Evolutionary conservation across 495 filamentous ascomycete species (phyloP).

Genomic region (Thermothielavioides terrestris): DNA sequence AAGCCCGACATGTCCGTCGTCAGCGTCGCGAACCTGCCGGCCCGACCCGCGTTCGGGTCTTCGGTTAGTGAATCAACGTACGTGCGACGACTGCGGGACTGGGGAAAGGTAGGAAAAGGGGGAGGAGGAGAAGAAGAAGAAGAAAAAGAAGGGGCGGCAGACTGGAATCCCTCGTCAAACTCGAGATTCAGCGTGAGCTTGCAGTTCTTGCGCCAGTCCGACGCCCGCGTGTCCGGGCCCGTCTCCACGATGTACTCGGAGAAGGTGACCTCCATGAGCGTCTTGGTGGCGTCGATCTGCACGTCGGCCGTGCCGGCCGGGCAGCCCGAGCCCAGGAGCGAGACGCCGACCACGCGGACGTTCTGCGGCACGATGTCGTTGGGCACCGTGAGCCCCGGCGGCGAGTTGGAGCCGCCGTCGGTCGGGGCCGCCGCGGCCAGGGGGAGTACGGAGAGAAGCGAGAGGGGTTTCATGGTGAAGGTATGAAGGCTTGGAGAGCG

Average conservation of each 20-base stretch:
- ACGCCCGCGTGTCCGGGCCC: slow-evolving; percentile 11
- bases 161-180: slow-evolving; percentile 16
- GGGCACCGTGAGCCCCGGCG: background rate
- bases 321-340: slow-evolving; percentile 21
- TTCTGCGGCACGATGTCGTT: background rate
- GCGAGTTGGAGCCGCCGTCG: background rate
- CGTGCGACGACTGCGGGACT: no score
- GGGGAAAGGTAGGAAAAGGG: no score
- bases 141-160: background rate
- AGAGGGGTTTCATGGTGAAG: slow-evolving; percentile 1
- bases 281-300: slow-evolving; percentile 16
- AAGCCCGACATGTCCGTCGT: slow-evolving; percentile 17
- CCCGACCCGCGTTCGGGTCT: background rate
- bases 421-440: slow-evolving; percentile 6
- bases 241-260: slow-evolving; percentile 16
- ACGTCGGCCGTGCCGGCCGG: slow-evolving; percentile 13
- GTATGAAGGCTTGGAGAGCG: background rate
- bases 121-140: no score
- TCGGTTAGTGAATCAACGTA: no score
- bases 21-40: slow-evolving; percentile 11
- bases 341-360: slow-evolving; percentile 28
- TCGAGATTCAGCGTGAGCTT: slow-evolving; percentile 17
- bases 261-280: slow-evolving; percentile 11
- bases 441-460: slow-evolving; percentile 2
- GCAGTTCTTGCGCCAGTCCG: slow-evolving; percentile 18